phyloP scores from a whole-genome alignment of 352 stramenopile genomes.

The Globisporangium mamillatum region DNA sequence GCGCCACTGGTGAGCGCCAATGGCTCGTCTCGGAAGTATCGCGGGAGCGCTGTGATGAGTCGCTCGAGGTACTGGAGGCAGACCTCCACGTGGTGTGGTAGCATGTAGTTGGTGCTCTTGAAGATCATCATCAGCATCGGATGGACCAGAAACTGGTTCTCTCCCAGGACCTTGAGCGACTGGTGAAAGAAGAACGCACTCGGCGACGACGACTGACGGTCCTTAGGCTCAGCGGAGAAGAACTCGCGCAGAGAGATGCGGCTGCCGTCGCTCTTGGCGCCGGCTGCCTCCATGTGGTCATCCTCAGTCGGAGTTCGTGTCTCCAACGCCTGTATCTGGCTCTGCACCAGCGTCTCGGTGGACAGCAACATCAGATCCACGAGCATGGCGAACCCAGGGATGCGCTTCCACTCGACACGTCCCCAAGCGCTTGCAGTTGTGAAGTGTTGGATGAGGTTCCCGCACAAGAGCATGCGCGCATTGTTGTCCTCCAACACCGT shows the following conservation, averaged over 20 bases:
- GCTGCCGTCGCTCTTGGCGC: conserved; percentile 22
- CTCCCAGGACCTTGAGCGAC: conserved; percentile 50
- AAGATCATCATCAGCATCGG: conserved; percentile 62
- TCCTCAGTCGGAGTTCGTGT: conserved; percentile 27
- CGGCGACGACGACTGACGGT: conserved; percentile 21
- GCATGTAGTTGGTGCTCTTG: conserved; percentile 60
- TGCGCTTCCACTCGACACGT: conserved; percentile 59
- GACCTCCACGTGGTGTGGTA: conserved; percentile 67
- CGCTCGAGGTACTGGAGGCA: conserved; percentile 67
- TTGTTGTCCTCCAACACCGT: conserved; percentile 38
- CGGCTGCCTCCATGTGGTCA: conserved; percentile 32
- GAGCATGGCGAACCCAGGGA: conserved; percentile 51
- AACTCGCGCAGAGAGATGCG: conserved; percentile 27
- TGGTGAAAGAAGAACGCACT: conserved; percentile 52
- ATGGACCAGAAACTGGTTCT: conserved; percentile 46
- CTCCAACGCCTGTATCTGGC: conserved; percentile 42
- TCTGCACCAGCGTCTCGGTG: conserved; percentile 36
- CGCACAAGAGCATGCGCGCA: conserved; percentile 38
- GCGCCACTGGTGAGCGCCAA: conserved; percentile 5
- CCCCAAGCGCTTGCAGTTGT: conserved; percentile 33
- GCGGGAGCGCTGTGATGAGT: conserved; percentile 51
- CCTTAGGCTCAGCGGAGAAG: conserved; percentile 31
- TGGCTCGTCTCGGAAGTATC: conserved; percentile 52
- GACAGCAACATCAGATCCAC: conserved; percentile 40
- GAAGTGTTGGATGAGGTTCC: conserved; percentile 59